Percentiles rank a stretch among this genome's conserved stretches.
Conservation (phyloP, 345 rosid genomes). For the Syzygium grande region DNA sequence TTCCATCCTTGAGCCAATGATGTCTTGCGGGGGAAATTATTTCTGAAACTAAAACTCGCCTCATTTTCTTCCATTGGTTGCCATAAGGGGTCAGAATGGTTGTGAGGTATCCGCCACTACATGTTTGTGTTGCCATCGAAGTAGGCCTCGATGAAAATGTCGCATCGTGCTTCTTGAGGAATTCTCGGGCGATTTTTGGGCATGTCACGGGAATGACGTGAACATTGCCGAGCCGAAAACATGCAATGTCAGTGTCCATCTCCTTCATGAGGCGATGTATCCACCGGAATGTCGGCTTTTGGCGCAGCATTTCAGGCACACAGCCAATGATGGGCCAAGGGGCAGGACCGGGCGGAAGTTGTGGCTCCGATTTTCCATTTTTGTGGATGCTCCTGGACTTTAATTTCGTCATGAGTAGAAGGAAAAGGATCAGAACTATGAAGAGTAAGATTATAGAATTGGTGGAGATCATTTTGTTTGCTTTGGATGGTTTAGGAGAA, state of each 20-base stretch:
- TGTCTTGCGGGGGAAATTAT: conserved; percentile 1
- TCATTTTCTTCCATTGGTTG: conserved; percentile 10
- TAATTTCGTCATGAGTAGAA: neutral
- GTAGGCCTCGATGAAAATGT: conserved; percentile 6
- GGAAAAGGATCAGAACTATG: neutral
- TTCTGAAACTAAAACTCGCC: conserved; percentile 8
- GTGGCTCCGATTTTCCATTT: neutral
- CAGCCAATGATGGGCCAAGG: conserved; percentile 35
- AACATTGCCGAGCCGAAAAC: conserved; percentile 22
- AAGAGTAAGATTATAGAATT: neutral
- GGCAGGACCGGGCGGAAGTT: conserved; percentile 5
- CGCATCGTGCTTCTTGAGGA: conserved; percentile 13
- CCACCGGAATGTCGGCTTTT: conserved; percentile 17
- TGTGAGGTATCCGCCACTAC: conserved; percentile 9
- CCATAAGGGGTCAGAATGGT: neutral
- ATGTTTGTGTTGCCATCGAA: neutral
- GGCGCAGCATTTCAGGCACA: conserved; percentile 10
- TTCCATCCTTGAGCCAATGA: neutral
- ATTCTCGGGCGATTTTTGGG: conserved; percentile 10
- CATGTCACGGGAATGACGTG: conserved; percentile 3
- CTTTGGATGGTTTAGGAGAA: neutral
- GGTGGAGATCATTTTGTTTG: neutral
- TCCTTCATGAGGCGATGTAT: conserved; percentile 14
- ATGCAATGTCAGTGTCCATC: conserved; percentile 19
- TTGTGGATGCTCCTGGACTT: neutral